Evolutionary conservation across 768 basidiomycete genomes (phyloP), one percentile per base, ranked within the genome.

Genomic region (Kwoniella shandongensis): DNA sequence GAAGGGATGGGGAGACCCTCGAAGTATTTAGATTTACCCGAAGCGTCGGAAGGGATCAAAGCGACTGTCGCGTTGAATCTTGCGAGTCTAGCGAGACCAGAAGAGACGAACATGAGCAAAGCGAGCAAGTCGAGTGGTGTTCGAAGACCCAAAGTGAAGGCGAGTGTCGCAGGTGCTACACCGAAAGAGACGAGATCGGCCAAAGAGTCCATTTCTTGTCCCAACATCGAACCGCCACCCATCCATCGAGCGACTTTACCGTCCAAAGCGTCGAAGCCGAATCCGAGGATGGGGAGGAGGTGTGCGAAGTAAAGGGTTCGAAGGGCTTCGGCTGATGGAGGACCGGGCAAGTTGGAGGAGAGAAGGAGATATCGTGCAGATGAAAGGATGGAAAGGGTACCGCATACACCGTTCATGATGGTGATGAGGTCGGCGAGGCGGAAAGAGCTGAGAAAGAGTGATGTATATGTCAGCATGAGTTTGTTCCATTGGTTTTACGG

Each of bases 21-120:
- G 74, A 98, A 99, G 80, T 93, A 98, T 69, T 86, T 86, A 15
- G 88, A 82, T 76, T 97, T 98, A 55, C 96, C 94, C 27, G 81
- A 81, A 6, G 76, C 78, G 72, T 92, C 88, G 76, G 92, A 93
- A 1, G 94, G 94, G 23, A 96, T 82, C 40, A 91, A 80, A 2
- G 96, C 96, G 56, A 96, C 94, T 0, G 96, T 99, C 8, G 94
- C 96, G 77, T 99, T 99, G 83, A 97, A 99, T 39, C 96, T 86
- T 10, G 96, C 96, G 30, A 99, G 86, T 47, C 96, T 87, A 18
- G 96, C 96, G 50, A 99, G 84, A 32, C 96, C 96, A 78, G 88
- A 90, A 73, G 94, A 97, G 66, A 96, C 91, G 76, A 97, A 99
- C 49, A 84, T 83, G 13, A 92, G 85, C 42, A 99, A 82, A 58